Percentiles rank a stretch among this genome's conserved stretches.
Conservation (phyloP, 257 asterid species). For the Solanum chaucha region DNA sequence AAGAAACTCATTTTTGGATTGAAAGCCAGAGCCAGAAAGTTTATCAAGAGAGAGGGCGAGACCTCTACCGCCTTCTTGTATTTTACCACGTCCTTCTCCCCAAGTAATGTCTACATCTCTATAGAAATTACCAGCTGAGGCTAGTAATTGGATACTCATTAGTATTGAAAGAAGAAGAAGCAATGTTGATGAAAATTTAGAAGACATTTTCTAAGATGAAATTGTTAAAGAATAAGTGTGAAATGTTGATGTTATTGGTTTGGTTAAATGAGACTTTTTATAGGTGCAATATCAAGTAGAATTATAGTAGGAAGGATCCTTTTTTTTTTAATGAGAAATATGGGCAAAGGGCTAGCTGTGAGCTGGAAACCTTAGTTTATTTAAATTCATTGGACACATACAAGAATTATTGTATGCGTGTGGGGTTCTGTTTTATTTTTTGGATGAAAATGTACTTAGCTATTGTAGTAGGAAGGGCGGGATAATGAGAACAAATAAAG, state of each 20-base stretch:
- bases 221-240: neutral
- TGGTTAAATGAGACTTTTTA: neutral
- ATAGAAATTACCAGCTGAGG: slow-evolving; percentile 10
- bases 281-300: neutral
- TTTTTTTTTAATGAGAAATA: neutral
- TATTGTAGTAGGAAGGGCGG: neutral
- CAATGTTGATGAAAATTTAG: neutral
- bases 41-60: neutral
- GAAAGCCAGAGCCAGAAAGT: slow-evolving; percentile 1
- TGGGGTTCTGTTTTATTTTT: neutral
- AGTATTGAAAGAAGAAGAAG: neutral
- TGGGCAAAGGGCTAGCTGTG: neutral
- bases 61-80: neutral
- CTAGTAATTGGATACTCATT: neutral
- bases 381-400: neutral
- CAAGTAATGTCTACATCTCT: neutral
- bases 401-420: neutral
- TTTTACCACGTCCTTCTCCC: neutral
- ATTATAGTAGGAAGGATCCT: neutral
- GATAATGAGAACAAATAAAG: neutral
- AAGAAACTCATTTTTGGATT: neutral
- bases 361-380: neutral
- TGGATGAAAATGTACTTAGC: neutral
- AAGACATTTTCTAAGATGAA: neutral
- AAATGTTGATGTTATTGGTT: neutral